Percentiles rank a stretch among this genome's conserved stretches.
phyloP scores from a whole-genome alignment of 73 alveolate genomes.

The Paraurostyla sp. region DNA sequence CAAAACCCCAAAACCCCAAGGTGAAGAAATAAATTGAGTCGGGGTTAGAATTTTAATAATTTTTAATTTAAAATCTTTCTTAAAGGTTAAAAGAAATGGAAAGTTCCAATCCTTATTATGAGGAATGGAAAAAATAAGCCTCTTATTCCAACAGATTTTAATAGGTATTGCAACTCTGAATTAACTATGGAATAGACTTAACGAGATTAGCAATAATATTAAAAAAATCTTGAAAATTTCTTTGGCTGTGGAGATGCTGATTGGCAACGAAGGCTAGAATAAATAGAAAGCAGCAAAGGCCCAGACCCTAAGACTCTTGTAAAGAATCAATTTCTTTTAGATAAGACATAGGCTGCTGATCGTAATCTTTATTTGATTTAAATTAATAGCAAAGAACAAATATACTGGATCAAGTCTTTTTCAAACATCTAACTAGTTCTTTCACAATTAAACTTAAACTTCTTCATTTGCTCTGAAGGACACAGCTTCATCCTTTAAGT shows the following conservation, averaged over 20 bases:
- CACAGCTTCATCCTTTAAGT: neutral
- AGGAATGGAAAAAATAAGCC: constrained; percentile 37
- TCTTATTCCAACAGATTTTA: neutral
- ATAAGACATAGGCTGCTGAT: neutral
- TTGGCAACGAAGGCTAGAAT: constrained; percentile 10
- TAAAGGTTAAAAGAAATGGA: constrained; percentile 2
- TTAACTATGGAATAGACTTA: neutral
- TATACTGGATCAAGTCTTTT: too few relatives aligned
- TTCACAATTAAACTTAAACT: neutral
- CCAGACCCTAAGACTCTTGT: neutral
- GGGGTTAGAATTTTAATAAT: neutral
- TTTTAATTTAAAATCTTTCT: neutral
- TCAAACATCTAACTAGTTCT: too few relatives aligned
- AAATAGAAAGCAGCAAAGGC: neutral
- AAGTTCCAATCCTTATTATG: constrained; percentile 47
- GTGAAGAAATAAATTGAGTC: too few relatives aligned
- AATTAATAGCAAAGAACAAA: too few relatives aligned
- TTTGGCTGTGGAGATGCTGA: constrained; percentile 23
- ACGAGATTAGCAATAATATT: neutral
- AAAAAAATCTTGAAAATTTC: neutral
- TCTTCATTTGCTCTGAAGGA: neutral
- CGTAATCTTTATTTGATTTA: too few relatives aligned
- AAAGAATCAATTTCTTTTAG: neutral
- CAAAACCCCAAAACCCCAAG: too few relatives aligned
- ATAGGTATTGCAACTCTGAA: neutral